phyloP scores from a whole-genome alignment of 352 stramenopile species.

The Sclerospora graminicola region DNA sequence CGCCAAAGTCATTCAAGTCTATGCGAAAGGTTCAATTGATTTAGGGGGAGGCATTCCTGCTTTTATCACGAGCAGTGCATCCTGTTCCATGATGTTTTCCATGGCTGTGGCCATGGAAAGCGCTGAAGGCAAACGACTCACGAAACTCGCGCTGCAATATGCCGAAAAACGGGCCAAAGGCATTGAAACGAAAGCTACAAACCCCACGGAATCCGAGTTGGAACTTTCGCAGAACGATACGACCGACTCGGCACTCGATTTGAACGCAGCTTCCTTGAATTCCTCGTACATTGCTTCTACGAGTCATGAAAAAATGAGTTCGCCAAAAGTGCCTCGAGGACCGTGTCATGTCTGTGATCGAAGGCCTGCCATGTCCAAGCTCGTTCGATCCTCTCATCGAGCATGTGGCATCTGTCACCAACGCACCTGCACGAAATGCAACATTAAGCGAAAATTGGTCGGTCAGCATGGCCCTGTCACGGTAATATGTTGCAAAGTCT shows the following conservation, averaged over 20 bases:
- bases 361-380: slow-evolving; percentile 12
- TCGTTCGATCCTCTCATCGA: slow-evolving; percentile 14
- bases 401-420: slow-evolving; percentile 26
- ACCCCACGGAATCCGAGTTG: neutral
- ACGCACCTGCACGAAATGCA: slow-evolving; percentile 27
- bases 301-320: slow-evolving; percentile 2
- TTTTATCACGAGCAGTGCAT: slow-evolving; percentile 12
- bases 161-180: slow-evolving; percentile 1
- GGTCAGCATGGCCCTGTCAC: slow-evolving; percentile 17
- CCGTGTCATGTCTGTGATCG: slow-evolving; percentile 16
- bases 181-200: neutral
- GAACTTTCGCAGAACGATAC: slow-evolving; percentile 6
- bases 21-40: slow-evolving; percentile 34
- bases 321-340: neutral
- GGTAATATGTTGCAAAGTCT: slow-evolving; percentile 28
- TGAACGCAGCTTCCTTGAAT: slow-evolving; percentile 11
- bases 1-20: slow-evolving; percentile 31
- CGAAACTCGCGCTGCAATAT: slow-evolving; percentile 15
- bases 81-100: slow-evolving; percentile 17
- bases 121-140: slow-evolving; percentile 24
- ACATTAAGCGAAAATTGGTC: slow-evolving; percentile 27
- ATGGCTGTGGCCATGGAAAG: slow-evolving; percentile 19
- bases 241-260: slow-evolving; percentile 10
- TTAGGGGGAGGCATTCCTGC: slow-evolving; percentile 22
- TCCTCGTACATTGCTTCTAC: slow-evolving; percentile 8